Conservation (phyloP, 805 yeast genomes). For the Nakazawaea ambrosiae region DNA sequence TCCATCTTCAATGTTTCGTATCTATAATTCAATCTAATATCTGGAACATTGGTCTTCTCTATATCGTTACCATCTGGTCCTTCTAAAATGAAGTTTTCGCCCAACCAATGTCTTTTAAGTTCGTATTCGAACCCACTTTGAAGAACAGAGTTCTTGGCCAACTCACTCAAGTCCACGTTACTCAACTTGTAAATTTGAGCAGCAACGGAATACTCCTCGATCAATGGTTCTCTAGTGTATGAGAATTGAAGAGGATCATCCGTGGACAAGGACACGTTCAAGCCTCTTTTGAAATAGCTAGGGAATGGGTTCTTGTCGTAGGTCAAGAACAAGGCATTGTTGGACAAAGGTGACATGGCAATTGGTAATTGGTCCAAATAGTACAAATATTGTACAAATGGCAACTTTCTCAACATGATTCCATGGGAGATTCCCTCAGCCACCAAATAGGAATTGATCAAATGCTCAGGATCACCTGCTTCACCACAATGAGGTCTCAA, state of each 20-base stretch:
- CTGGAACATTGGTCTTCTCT: conserved; percentile 93
- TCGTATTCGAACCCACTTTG: conserved; percentile 92
- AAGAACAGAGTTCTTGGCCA: conserved; percentile 85
- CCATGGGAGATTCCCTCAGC: conserved; percentile 96
- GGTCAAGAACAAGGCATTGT: conserved; percentile 90
- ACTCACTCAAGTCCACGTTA: conserved; percentile 94
- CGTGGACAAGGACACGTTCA: conserved; percentile 89
- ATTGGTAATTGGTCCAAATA: conserved; percentile 93
- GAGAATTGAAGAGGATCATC: conserved; percentile 98
- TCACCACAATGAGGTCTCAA: conserved; percentile 98
- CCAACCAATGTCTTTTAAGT: conserved; percentile 90
- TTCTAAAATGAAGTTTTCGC: conserved; percentile 46
- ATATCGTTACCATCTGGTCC: conserved; percentile 84
- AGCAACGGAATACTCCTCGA: conserved; percentile 96
- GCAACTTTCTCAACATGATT: conserved; percentile 84
- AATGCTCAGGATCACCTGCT: conserved; percentile 99
- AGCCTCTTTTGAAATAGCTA: conserved; percentile 83
- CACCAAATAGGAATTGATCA: conserved; percentile 80
- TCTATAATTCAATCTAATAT: conserved; percentile 77
- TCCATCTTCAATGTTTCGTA: conserved; percentile 72
- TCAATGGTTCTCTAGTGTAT: conserved; percentile 93
- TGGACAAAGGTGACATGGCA: conserved; percentile 97
- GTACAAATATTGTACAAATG: conserved; percentile 88
- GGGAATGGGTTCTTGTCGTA: conserved; percentile 97
- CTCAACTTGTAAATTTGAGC: conserved; percentile 95